These are phyloP conservation scores for Haematococcus sp. DNA, from an alignment of 139 green algal genomes.

Conservation along the genomic window DNA sequence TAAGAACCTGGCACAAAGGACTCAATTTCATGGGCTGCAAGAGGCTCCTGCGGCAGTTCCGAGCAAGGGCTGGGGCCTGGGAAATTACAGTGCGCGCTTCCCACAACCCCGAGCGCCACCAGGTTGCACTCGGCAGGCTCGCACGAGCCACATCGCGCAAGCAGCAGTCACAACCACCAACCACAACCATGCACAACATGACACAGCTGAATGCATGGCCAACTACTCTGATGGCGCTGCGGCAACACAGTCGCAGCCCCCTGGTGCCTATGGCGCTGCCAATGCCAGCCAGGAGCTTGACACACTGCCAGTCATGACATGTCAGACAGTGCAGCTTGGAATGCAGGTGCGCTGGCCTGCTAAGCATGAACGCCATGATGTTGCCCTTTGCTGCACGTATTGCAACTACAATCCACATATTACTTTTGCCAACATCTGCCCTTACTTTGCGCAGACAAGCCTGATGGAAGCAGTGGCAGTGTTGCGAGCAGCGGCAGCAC, in stretches of 20 bases:
- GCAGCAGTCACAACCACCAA: no score
- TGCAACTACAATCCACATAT: background rate
- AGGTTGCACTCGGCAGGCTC: no score
- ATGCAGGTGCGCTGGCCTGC: background rate
- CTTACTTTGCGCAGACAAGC: background rate
- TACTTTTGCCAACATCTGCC: background rate
- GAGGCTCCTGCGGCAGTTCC: no score
- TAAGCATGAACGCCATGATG: no score
- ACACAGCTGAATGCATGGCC: background rate
- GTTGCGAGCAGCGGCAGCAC: background rate
- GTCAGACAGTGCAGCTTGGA: background rate
- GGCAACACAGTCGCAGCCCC: background rate
- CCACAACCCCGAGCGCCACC: no score
- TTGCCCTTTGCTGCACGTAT: no score
- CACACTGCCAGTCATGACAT: constrained; percentile 1
- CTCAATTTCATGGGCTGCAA: no score
- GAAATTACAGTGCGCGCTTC: no score
- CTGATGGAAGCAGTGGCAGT: background rate
- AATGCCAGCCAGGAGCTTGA: background rate
- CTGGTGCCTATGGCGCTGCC: background rate
- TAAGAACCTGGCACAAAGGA: no score
- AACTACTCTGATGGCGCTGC: background rate
- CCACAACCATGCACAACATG: background rate
- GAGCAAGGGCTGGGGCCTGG: no score
- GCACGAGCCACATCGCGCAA: no score